Percentiles rank a stretch among this genome's conserved stretches.
Conservation (phyloP, 2,329 filamentous ascomycete genomes). For the Aspergillus sp. region DNA sequence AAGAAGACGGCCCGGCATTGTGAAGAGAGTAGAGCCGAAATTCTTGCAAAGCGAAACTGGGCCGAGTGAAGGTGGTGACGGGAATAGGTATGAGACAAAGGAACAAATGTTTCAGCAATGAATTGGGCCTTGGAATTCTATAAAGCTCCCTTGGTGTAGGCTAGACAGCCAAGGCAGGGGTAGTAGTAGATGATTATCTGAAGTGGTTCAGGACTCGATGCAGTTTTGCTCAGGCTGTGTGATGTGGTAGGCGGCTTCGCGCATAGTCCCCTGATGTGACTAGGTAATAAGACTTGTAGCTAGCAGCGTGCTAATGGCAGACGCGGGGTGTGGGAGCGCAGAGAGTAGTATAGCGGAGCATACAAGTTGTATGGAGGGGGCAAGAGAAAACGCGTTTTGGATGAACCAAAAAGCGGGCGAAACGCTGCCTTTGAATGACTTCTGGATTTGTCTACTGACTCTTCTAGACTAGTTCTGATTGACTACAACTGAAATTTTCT, state of each 20-base stretch:
- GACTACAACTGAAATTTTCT: slow-evolving; percentile 18
- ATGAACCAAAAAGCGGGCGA: slow-evolving; percentile 19
- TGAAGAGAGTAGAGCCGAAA: slow-evolving; percentile 9
- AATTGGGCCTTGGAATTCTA: neutral
- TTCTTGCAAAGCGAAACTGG: too few relatives aligned
- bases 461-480: slow-evolving; percentile 1
- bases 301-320: slow-evolving; percentile 5
- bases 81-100: too few relatives aligned
- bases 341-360: slow-evolving; percentile 1
- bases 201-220: slow-evolving; percentile 23
- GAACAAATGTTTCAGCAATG: neutral
- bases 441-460: slow-evolving; percentile 18
- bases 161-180: neutral
- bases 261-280: slow-evolving; percentile 19
- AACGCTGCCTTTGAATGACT: slow-evolving; percentile 22
- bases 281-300: neutral
- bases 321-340: neutral
- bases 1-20: slow-evolving; percentile 43
- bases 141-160: neutral
- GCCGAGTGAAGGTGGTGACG: too few relatives aligned
- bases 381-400: neutral
- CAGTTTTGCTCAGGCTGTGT: slow-evolving; percentile 26
- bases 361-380: neutral
- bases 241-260: slow-evolving; percentile 16
- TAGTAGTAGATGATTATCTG: neutral